Percentiles rank a stretch among this genome's conserved stretches.
phyloP scores from a whole-genome alignment of 345 rosid genomes.

The Sisymbrium altissimum region DNA sequence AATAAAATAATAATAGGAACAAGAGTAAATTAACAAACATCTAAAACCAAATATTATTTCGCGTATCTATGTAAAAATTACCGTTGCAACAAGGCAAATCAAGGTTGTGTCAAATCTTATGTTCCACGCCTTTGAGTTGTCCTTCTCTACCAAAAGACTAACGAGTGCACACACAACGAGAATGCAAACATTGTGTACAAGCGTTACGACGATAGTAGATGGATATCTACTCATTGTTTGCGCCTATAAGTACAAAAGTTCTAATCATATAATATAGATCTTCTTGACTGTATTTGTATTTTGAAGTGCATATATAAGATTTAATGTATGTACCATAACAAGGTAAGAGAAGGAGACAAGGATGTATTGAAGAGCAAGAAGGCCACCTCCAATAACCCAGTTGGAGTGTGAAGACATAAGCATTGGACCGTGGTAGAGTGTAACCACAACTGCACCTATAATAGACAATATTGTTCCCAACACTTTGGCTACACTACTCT shows the following conservation, averaged over 20 bases:
- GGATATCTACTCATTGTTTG: conserved; percentile 81
- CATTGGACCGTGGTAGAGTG: conserved; percentile 47
- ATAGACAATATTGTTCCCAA: conserved; percentile 43
- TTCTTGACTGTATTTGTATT: not conserved
- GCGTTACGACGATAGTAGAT: conserved; percentile 63
- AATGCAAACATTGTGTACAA: conserved; percentile 58
- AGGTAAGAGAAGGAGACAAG: conserved; percentile 34
- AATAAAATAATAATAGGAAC: not conserved
- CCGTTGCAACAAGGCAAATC: conserved; percentile 35
- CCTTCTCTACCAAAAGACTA: conserved; percentile 44
- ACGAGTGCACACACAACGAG: conserved; percentile 51
- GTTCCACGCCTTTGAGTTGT: conserved; percentile 58
- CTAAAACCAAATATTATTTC: not conserved
- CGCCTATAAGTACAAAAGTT: conserved; percentile 43
- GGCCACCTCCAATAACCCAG: conserved; percentile 44
- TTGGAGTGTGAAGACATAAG: conserved; percentile 25
- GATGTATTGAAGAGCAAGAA: conserved; percentile 35
- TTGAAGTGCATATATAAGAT: not conserved
- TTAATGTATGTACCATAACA: conserved; percentile 36
- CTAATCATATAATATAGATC: not conserved
- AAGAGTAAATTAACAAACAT: not conserved
- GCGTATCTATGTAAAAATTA: not conserved
- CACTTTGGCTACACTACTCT: conserved; percentile 43
- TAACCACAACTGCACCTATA: conserved; percentile 38
- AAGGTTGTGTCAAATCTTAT: conserved; percentile 45